Base-by-base conservation (phyloP, 139 green algal species). In the Auxenochlorella pyrenoidosa region DNA sequence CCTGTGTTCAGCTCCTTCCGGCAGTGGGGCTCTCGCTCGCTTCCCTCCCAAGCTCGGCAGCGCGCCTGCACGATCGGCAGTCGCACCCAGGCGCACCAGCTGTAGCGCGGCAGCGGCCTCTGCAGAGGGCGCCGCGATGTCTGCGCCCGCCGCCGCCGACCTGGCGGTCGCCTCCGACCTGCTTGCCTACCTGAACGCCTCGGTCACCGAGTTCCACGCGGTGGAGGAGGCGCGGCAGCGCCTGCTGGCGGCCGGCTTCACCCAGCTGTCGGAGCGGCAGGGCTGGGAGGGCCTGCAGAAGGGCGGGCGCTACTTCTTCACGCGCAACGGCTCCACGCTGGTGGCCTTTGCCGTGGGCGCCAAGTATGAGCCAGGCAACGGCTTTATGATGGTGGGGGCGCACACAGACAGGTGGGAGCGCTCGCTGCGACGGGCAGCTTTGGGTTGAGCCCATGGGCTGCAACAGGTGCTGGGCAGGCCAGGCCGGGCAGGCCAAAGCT, bases 261-360 rank as follows among this genome's bases (percentile, higher is more conserved):
- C 91, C 71, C 93, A 96, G 83, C 89, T 98, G 16, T 92, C 86
- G 21, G 96, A 98, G 88, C 91, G 92, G 43, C 88, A 95, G 18
- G 79, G 78, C 0, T 98, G 96, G 96, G 70, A 93, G 21, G 71
- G 83, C 26, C 79, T 97, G 34, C 59, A 91, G 80, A 83, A 83
- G 30, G 93, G 89, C 28, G 89, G 92, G 34, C 96, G 95, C 84
- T 99, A 99, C 89, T 99, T 96, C 87, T 98, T 99, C 91, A 99
- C 96, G 3, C 94, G 97, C 51, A 99, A 98, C 91, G 91, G 93
- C 72, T 97, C 94, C 81, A 97, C 96, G 26, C 91, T 99, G 40
- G 96, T 99, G 16, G 97, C 97, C 0, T 99, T 99, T 89, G 94
- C 95, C 0, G 93, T 98, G 59, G 96, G 96, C 3, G 73, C 87